Base-by-base conservation (phyloP, 306 rosid species). In the Citrullus mucosospermus region DNA sequence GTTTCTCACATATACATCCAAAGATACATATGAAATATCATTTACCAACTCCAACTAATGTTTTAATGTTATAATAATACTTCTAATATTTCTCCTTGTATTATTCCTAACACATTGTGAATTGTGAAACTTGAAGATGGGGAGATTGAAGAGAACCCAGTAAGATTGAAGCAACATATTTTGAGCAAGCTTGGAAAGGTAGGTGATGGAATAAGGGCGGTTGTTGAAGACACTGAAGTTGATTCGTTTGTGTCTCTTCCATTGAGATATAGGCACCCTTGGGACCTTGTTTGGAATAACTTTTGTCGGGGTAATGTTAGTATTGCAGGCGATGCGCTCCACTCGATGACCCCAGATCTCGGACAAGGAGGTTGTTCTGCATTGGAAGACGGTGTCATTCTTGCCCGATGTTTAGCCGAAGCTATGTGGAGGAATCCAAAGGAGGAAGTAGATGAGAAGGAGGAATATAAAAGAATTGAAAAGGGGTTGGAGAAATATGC, bases 361-460 rank as follows among this genome's bases (percentile, higher is more conserved):
- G 92, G 92, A 9, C 97, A 90, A 68, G 93, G 92, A 9, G 90
- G 91, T 14, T 85, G 90, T 65, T 22, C 84, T 81, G 90, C 93
- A 0, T 70, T 90, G 32, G 97, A 90, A 16, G 97, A 89, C 41
- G 91, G 85, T 2, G 79, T 92, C 50, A 81, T 89, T 5, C 54
- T 86, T 3, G 81, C 85, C 2, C 79, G 85, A 76, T 83, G 76
- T 78, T 51, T 83, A 1, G 82, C 69, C 12, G 70, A 81, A 41
- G 83, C 78, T 0, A 13, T 81, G 57, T 43, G 15, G 6, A 67
- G 73, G 73, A 39, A 9, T 67, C 48, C 74, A n/a, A 41, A 4
- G 4, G 74, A 9, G 16, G 51, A 39, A 39, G 51, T 4, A 18
- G 51, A 38, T 4, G 46, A 34, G 6, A 16, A 63, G 46, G 28